Conservation (phyloP, 768 basidiomycete species). For the Lenzites betulinus region DNA sequence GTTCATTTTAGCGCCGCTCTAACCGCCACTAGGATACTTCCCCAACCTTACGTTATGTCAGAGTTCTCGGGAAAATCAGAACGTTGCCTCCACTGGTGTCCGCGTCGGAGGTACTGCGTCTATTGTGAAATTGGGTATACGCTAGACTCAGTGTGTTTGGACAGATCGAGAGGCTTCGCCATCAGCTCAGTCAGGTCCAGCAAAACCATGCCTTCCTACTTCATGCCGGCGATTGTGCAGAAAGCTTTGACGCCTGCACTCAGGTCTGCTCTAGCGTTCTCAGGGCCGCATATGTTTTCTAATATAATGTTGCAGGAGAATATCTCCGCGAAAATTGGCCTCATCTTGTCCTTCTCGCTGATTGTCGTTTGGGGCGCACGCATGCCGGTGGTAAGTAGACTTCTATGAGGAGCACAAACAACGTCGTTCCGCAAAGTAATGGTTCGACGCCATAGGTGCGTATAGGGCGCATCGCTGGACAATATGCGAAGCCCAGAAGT, state of each 20-base stretch:
- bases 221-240: constrained; percentile 98
- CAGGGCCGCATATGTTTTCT: neutral
- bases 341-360: constrained; percentile 93
- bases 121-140: neutral
- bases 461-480: constrained; percentile 91
- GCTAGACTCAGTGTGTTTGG: too few species aligned
- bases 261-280: constrained; percentile 48
- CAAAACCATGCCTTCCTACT: constrained; percentile 89
- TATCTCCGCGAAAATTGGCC: constrained; percentile 83
- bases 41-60: constrained; percentile 30
- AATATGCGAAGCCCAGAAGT: constrained; percentile 93
- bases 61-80: constrained; percentile 77
- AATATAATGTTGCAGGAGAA: constrained; percentile 58
- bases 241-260: constrained; percentile 90
- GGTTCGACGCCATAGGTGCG: constrained; percentile 52
- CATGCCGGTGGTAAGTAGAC: constrained; percentile 76
- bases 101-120: constrained; percentile 72
- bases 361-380: constrained; percentile 94
- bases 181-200: constrained; percentile 80
- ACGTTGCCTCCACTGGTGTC: constrained; percentile 90
- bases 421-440: neutral
- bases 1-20: neutral
- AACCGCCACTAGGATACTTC: neutral
- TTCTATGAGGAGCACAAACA: neutral
- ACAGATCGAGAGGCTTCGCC: constrained; percentile 81